Base-by-base conservation (phyloP, 257 asterid genomes). In the Solanum tarapatanum region DNA sequence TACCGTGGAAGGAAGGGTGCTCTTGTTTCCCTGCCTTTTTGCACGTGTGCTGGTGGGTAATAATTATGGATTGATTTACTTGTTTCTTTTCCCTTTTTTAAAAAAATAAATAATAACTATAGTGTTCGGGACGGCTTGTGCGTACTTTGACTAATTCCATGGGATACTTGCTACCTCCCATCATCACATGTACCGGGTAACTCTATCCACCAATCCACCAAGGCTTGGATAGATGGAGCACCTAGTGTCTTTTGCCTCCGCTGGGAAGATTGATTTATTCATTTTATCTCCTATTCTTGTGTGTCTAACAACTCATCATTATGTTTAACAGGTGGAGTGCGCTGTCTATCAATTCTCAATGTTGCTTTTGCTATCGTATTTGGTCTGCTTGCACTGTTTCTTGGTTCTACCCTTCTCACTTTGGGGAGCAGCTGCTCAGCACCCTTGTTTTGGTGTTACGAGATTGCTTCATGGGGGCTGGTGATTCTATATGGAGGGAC, bases 391-490 rank as follows among this genome's bases (percentile, higher is more conserved):
- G 98, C 98, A 2, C 94, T 95, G 68, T 93, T 94, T 87, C 99
- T 95, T 37, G 98, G 99, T 80, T 94, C 99, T 8, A 97, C 99
- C 60, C 98, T 97, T 79, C 98, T 97, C 88, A 94, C 98, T 36
- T 90, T 95, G 19, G 98, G 99, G 28, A 97, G 98, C 92, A 94
- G 98, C 90, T 97, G 98, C 92, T 94, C 99, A 3, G 86, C 92
- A 86, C 98, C 99, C 69, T 93, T 97, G 91, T 97, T 97, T 91
- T 95, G 99, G 99, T 95, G 98, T 93, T 97, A 95, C 5, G 98
- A 97, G 88, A 87, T 93, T 60, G 89, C 95, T 30, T 90, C 98
- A 8, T 97, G 98, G 98, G 95, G 98, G 82, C 88, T 97, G 84
- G 98, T 94, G 83, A 80, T 93, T 89, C 94, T 97, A 43, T 95